Base-by-base conservation (phyloP, 2,329 filamentous ascomycete species). In the Alternaria tenuissima region DNA sequence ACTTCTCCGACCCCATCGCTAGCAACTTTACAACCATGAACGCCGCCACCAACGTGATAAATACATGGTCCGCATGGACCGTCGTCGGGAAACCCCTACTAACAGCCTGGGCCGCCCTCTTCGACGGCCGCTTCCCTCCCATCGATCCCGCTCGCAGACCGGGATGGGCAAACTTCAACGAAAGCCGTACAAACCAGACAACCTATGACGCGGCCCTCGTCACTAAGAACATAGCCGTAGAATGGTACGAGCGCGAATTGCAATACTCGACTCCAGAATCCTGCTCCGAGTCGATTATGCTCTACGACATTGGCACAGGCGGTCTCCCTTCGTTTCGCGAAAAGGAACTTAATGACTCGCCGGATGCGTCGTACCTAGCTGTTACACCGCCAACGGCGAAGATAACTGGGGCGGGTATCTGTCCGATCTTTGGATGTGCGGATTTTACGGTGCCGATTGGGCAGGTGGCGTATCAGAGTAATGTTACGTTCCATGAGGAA, bases 361-460 rank as follows among this genome's bases (percentile, higher is more conserved):
- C 70, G 3, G 69, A 70, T 11, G 74, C 78, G 3, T 64, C 74
- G 0, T 78, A 76, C 42, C 67, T 80, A 9, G 75, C 77, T 3
- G 67, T 74, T 7, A 68, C 69, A 11, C 75, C 76, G 0, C 57
- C 64, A 5, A 65, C 66, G 2, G 75, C 77, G 0, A 68, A 70
- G n/a, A 70, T 77, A 22, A 73, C 64, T 5, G 75, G 72, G 3
- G 76, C 74, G 6, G 77, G 65, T 47, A 73, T 80, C 14, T 79
- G 77, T 52, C 76, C 77, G 9, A 73, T 76, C 39, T 74, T 76
- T 62, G 79, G 77, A 9, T 78, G 77, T 47, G 78, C 79, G 1
- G 78, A 81, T 56, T 78, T 79, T 52, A 81, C 76, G 1, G 68
- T 83, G 16, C 80, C 80, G 12, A 79, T 83, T 51, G 81, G 81